Evolutionary conservation across 306 rosid genomes (phyloP).

Genomic region (Medicago lupulina): DNA sequence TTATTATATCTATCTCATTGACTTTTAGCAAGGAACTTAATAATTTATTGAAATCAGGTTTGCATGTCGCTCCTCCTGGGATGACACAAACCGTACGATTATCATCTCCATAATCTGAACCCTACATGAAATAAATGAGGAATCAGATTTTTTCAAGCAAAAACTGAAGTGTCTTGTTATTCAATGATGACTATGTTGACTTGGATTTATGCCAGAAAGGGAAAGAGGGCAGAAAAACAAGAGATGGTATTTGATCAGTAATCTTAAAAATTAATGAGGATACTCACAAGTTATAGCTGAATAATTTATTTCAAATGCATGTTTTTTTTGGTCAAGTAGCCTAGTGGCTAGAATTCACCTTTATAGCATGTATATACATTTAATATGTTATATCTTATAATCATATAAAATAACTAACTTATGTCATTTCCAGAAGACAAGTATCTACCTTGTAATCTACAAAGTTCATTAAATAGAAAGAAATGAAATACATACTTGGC

Average conservation of each 20-base stretch:
- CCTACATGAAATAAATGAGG: slow-evolving; percentile 56
- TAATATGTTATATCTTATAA: too few species aligned
- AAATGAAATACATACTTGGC: slow-evolving; percentile 63
- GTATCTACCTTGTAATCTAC: not conserved
- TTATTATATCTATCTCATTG: slow-evolving; percentile 65
- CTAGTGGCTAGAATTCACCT: too few species aligned
- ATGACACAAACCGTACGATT: slow-evolving; percentile 62
- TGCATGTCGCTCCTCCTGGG: slow-evolving; percentile 63
- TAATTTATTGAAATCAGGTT: slow-evolving; percentile 54
- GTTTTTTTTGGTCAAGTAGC: too few species aligned
- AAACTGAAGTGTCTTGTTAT: slow-evolving; percentile 14
- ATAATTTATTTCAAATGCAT: slow-evolving; percentile 20
- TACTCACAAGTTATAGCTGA: not conserved
- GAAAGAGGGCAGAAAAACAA: slow-evolving; percentile 11
- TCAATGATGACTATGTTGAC: not conserved
- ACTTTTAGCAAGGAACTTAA: slow-evolving; percentile 59
- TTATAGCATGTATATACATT: slow-evolving; percentile 4
- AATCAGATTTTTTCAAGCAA: not conserved
- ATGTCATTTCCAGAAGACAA: slow-evolving; percentile 12
- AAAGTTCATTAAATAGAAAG: slow-evolving; percentile 26
- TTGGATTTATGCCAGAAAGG: slow-evolving; percentile 8
- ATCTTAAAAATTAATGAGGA: slow-evolving; percentile 10
- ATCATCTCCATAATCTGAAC: slow-evolving; percentile 56
- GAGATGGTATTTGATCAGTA: not conserved
- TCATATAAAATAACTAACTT: slow-evolving; percentile 1